These are phyloP conservation scores for Suhomyces kilbournensis DNA, from an alignment of 805 yeast genomes.

Conservation along the genomic window DNA sequence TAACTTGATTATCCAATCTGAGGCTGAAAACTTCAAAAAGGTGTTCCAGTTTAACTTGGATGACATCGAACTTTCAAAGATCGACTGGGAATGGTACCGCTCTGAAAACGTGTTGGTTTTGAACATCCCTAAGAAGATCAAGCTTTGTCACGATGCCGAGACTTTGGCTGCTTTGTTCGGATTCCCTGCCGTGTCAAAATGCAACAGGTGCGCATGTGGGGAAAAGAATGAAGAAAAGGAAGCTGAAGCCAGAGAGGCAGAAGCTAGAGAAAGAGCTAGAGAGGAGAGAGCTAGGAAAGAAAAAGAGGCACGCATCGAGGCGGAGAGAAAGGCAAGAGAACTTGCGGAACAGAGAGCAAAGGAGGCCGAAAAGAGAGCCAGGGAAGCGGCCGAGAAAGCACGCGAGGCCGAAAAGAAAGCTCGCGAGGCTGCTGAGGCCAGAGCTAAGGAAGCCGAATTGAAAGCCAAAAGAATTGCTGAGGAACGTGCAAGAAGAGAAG, in stretches of 20 bases:
- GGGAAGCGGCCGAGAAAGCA: background rate
- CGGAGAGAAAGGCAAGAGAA: constrained; percentile 1
- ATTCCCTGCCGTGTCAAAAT: background rate
- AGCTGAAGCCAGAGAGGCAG: constrained; percentile 2
- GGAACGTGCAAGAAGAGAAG: constrained; percentile 13
- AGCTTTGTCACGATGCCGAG: constrained; percentile 14
- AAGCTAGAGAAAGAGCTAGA: constrained; percentile 1
- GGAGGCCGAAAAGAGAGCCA: constrained; percentile 7
- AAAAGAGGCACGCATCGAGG: constrained; percentile 3
- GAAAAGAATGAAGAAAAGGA: constrained; percentile 3
- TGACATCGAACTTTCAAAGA: constrained; percentile 29
- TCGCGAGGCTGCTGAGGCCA: background rate
- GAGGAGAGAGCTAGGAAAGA: constrained; percentile 2
- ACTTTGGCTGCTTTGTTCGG: constrained; percentile 9
- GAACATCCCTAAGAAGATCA: constrained; percentile 31
- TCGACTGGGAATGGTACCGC: constrained; percentile 33
- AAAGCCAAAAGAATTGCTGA: constrained; percentile 9
- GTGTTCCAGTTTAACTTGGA: constrained; percentile 28
- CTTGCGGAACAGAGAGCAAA: constrained; percentile 8
- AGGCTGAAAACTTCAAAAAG: constrained; percentile 28
- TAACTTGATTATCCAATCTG: constrained; percentile 19
- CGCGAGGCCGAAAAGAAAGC: constrained; percentile 4
- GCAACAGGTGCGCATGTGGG: constrained; percentile 1
- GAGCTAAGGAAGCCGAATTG: constrained; percentile 1
- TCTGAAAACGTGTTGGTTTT: constrained; percentile 32